phyloP scores from a whole-genome alignment of 306 rosid species.

The Inga leiocalycina region DNA sequence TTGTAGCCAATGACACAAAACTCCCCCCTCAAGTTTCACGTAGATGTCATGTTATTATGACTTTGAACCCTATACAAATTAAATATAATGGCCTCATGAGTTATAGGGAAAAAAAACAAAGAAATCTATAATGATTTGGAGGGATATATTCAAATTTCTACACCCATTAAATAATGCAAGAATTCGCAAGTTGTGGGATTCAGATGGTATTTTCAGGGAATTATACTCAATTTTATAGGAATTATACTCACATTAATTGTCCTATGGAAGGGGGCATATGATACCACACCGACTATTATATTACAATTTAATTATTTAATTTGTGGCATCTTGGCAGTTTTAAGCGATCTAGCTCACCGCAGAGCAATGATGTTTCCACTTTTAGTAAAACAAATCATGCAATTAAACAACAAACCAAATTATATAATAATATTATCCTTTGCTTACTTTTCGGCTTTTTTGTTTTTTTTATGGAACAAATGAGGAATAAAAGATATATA shows the following conservation, averaged over 20 bases:
- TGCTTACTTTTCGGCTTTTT: neutral
- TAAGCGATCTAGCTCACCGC: neutral
- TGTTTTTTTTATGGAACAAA: neutral
- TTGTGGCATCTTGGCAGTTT: neutral
- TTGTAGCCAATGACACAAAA: no score
- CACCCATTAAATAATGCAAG: neutral
- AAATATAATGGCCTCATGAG: no score
- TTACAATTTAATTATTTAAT: neutral
- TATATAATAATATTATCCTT: neutral
- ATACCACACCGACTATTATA: constrained; percentile 18
- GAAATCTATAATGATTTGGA: neutral
- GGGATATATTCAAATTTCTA: neutral
- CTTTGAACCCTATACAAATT: no score
- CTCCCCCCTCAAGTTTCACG: no score
- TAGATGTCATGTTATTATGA: no score
- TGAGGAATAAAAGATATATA: neutral
- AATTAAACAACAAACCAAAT: neutral
- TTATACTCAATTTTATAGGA: neutral
- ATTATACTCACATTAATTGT: neutral
- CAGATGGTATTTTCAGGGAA: neutral
- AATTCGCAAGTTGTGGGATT: neutral
- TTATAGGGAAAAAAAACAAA: no score
- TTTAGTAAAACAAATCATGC: constrained; percentile 27
- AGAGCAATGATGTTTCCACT: constrained; percentile 34
- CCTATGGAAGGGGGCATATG: constrained; percentile 28